Percentiles rank a stretch among this genome's conserved stretches.
These are phyloP conservation scores for Rhamnella rubrinervis DNA, from an alignment of 331 rosid species.

Conservation along the genomic window DNA sequence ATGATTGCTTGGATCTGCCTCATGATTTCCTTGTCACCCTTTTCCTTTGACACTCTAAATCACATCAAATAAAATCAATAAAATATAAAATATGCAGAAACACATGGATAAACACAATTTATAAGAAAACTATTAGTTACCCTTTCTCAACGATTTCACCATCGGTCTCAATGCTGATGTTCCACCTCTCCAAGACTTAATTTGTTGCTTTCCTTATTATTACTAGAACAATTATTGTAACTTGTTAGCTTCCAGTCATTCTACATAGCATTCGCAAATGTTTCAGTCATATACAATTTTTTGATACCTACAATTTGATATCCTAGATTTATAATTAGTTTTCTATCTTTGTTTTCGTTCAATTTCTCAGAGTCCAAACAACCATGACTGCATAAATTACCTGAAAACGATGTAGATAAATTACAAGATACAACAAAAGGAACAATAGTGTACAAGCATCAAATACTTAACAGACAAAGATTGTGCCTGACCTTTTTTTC, in stretches of 20 bases:
- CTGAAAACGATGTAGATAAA: slow-evolving; percentile 78
- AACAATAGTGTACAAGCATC: too few species aligned
- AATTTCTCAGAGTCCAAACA: slow-evolving; percentile 2
- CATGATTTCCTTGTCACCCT: slow-evolving; percentile 98
- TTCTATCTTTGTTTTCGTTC: background rate
- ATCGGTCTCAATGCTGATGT: slow-evolving; percentile 89
- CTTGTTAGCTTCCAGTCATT: slow-evolving; percentile 93
- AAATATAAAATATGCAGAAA: background rate
- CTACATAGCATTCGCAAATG: slow-evolving; percentile 38
- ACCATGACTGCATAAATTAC: slow-evolving; percentile 27
- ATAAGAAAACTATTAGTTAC: slow-evolving; percentile 32
- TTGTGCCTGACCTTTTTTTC: too few species aligned
- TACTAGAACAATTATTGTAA: slow-evolving; percentile 89
- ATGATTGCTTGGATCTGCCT: slow-evolving; percentile 99
- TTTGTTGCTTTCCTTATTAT: slow-evolving; percentile 76
- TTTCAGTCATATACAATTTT: slow-evolving; percentile 10
- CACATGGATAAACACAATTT: background rate
- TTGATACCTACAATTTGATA: background rate
- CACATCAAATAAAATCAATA: background rate
- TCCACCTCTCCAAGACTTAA: slow-evolving; percentile 95
- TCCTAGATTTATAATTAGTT: background rate
- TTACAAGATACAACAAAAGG: too few species aligned
- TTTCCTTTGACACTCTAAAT: slow-evolving; percentile 75
- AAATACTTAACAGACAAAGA: too few species aligned
- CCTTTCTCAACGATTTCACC: slow-evolving; percentile 74